A percentile compares a stretch with the other conserved stretches of the same genome.
phyloP scores from a whole-genome alignment of 2,329 filamentous ascomycete genomes.

The Aureobasidium sp. region DNA sequence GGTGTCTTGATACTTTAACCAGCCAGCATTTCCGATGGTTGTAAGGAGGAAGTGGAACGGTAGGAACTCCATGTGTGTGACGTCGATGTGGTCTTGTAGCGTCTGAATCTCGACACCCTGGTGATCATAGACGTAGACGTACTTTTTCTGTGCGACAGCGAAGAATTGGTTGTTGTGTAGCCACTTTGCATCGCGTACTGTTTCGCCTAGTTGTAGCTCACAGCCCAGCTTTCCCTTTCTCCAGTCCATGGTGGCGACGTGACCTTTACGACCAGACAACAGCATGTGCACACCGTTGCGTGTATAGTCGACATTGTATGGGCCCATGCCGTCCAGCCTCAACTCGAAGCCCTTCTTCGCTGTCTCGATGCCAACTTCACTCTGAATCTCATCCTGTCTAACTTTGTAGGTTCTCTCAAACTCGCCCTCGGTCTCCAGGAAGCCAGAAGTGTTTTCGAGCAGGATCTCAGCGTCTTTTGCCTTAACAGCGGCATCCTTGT shows the following conservation, averaged over 20 bases:
- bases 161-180: slow-evolving; percentile 96
- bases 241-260: slow-evolving; percentile 98
- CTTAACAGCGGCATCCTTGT: slow-evolving; percentile 80
- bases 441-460: slow-evolving; percentile 86
- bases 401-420: slow-evolving; percentile 95
- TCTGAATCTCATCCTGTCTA: slow-evolving; percentile 84
- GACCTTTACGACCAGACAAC: slow-evolving; percentile 89
- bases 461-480: slow-evolving; percentile 97
- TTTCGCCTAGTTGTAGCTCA: slow-evolving; percentile 92
- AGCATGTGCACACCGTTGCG: slow-evolving; percentile 89
- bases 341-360: slow-evolving; percentile 96
- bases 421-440: slow-evolving; percentile 88
- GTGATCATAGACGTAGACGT: slow-evolving; percentile 96
- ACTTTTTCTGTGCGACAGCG: slow-evolving; percentile 95
- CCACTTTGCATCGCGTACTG: slow-evolving; percentile 89
- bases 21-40: slow-evolving; percentile 84
- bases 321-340: slow-evolving; percentile 83
- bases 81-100: slow-evolving; percentile 89
- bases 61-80: slow-evolving; percentile 93
- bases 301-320: slow-evolving; percentile 91
- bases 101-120: slow-evolving; percentile 94
- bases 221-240: slow-evolving; percentile 90
- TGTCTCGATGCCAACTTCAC: slow-evolving; percentile 80
- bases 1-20: slow-evolving; percentile 94
- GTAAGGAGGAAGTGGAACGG: slow-evolving; percentile 96